Base-by-base conservation (phyloP, 2,329 filamentous ascomycete species). In the Periconia macrospinosa region DNA sequence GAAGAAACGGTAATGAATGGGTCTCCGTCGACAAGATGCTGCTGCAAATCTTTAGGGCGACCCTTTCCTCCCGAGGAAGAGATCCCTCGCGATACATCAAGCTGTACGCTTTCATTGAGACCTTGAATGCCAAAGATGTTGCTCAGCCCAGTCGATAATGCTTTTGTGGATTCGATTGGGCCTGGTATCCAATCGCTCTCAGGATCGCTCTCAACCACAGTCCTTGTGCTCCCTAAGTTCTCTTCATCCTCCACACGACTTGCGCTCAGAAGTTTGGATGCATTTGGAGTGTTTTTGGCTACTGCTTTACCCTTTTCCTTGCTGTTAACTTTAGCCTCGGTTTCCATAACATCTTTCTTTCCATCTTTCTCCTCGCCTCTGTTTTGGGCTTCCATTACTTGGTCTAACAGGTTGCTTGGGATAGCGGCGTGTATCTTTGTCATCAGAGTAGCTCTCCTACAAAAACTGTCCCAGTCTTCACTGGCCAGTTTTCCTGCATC, bases 381-480 rank as follows among this genome's bases (percentile, higher is more conserved):
- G 54, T 72, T 72, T 66, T 82, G 84, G 13, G 85, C 84, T 56
- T 84, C 80, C 17, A 64, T 62, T 2, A 83, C 83, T 11, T 72
- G 72, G 1, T 68, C 67, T 47, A 62, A 68, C 49, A 85, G 56
- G 14, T 76, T 72, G 17, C 58, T 53, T 1, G 83, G 82, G 17
- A 86, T 75, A 0, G 74, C 75, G 10, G 85, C 84, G 62, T 87
- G 83, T 13, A 87, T 84, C 2, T 79, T 81, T 2, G 83, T 84
- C 84, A 86, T 86, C 43, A 87, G 67, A 67, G 76, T 80, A 15
- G 84, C 85, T 54, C 85, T 75, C 47, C 80, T 75, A 46, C 80
- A 79, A 62, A 84, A 87, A 0, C 76, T 77, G 6, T 79, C 78
- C 68, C 82, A 87, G 59, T 86, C 81, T 52, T 85, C 83, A 7